Conservation (phyloP, 768 basidiomycete genomes). For the Leccinum truebloodii region DNA sequence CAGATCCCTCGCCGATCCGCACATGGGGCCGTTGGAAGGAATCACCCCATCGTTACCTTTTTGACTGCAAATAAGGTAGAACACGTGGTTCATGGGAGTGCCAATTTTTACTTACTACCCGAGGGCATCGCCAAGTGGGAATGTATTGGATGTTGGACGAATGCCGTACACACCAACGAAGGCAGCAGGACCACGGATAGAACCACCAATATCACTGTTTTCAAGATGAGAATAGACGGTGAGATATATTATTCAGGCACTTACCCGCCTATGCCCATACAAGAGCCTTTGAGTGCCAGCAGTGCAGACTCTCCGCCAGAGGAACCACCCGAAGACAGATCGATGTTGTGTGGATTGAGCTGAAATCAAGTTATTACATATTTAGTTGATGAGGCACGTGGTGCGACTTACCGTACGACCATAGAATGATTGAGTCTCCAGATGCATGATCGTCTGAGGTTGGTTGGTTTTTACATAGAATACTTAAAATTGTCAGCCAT, state of each 20-base stretch:
- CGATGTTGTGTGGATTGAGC: conserved; percentile 46
- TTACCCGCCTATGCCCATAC: conserved; percentile 45
- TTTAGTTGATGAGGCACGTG: not conserved
- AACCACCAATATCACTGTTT: conserved; percentile 35
- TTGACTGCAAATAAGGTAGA: conserved; percentile 17
- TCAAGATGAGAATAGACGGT: not conserved
- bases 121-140: conserved; percentile 20
- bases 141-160: conserved; percentile 38
- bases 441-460: conserved; percentile 44
- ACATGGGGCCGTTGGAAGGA: conserved; percentile 27
- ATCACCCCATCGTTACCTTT: conserved; percentile 26
- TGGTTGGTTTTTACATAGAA: conserved; percentile 48
- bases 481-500: conserved; percentile 25
- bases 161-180: conserved; percentile 43
- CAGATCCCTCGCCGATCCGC: conserved; percentile 29
- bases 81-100: not conserved
- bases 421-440: conserved; percentile 37
- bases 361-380: conserved; percentile 19
- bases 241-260: conserved; percentile 14
- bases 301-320: conserved; percentile 54
- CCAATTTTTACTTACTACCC: conserved; percentile 21
- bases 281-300: conserved; percentile 45
- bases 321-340: conserved; percentile 50
- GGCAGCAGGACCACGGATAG: conserved; percentile 39
- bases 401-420: conserved; percentile 28